phyloP scores from a whole-genome alignment of 2,329 filamentous ascomycete genomes.

The Penicillium sp. region DNA sequence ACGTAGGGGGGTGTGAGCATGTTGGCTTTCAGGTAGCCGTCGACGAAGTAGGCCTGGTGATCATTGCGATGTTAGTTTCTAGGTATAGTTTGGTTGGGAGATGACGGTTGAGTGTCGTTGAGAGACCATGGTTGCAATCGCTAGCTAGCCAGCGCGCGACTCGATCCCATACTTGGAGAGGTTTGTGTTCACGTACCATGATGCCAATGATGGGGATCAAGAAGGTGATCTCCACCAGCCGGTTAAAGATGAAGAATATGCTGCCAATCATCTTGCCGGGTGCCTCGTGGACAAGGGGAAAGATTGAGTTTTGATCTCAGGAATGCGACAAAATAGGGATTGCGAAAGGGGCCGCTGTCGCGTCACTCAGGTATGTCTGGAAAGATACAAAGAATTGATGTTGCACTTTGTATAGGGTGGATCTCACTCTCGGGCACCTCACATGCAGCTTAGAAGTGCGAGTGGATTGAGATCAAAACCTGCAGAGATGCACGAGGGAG shows the following conservation, averaged over 20 bases:
- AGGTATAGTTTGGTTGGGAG: not conserved
- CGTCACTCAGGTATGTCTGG: not conserved
- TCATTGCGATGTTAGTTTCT: not conserved
- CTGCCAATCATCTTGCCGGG: slow-evolving; percentile 50
- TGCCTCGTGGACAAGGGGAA: not conserved
- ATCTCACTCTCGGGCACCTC: slow-evolving; percentile 7
- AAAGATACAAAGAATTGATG: not conserved
- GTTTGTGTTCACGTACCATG: slow-evolving; percentile 43
- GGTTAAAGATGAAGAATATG: slow-evolving; percentile 62
- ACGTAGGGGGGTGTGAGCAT: slow-evolving; percentile 60
- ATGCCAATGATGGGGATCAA: slow-evolving; percentile 65
- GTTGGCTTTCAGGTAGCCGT: slow-evolving; percentile 58
- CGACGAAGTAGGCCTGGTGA: slow-evolving; percentile 58
- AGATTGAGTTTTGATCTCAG: slow-evolving; percentile 13
- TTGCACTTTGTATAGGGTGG: not conserved
- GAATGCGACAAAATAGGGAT: slow-evolving; percentile 16
- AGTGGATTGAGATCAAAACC: slow-evolving; percentile 14
- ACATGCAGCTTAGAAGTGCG: slow-evolving; percentile 13
- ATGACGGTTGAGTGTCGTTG: not conserved
- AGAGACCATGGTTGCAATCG: not conserved
- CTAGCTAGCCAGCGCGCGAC: not conserved
- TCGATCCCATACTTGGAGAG: not conserved
- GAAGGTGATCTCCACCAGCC: slow-evolving; percentile 61
- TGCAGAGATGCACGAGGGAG: slow-evolving; percentile 11
- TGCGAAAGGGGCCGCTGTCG: not conserved